A percentile compares a stretch with the other conserved stretches of the same genome.
These are phyloP conservation scores for Auricularia auricula-judae DNA, from an alignment of 768 basidiomycete species.

Conservation along the genomic window DNA sequence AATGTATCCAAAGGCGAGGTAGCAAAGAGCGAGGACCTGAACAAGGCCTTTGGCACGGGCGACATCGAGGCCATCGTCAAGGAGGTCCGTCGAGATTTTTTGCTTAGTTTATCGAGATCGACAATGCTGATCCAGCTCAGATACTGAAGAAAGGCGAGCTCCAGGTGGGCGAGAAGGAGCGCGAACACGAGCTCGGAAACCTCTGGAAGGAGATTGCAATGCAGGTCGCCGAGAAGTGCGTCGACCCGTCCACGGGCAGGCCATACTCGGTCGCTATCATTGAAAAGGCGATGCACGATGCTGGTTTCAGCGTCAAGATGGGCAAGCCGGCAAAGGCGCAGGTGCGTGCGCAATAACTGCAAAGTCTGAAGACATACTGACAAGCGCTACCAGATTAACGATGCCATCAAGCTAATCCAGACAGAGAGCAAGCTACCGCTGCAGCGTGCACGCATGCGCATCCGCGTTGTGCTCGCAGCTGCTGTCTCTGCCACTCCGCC, in stretches of 20 bases:
- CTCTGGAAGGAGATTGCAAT: conserved; percentile 86
- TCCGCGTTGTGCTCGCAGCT: conserved; percentile 66
- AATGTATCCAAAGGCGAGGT: conserved; percentile 96
- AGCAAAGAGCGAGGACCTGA: conserved; percentile 78
- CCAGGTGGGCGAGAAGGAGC: conserved; percentile 59
- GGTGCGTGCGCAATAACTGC: conserved; percentile 28
- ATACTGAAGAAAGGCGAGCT: conserved; percentile 87
- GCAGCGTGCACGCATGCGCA: conserved; percentile 85
- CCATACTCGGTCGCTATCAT: conserved; percentile 94
- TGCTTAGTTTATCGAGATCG: not conserved
- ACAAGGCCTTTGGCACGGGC: conserved; percentile 81
- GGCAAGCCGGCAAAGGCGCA: conserved; percentile 93
- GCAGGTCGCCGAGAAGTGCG: conserved; percentile 89
- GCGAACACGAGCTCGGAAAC: conserved; percentile 61
- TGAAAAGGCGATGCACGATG: conserved; percentile 94
- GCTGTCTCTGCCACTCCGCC: conserved; percentile 10
- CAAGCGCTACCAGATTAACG: conserved; percentile 53
- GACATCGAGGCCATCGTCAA: conserved; percentile 63
- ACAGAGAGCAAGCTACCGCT: conserved; percentile 80
- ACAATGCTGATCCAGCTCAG: conserved; percentile 26
- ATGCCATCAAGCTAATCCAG: conserved; percentile 78
- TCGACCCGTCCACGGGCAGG: conserved; percentile 80
- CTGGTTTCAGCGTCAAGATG: conserved; percentile 81
- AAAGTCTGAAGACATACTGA: not conserved
- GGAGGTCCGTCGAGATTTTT: conserved; percentile 41